Base-by-base conservation (phyloP, 106 monocot species). In the Dendrobium huoshanense region DNA sequence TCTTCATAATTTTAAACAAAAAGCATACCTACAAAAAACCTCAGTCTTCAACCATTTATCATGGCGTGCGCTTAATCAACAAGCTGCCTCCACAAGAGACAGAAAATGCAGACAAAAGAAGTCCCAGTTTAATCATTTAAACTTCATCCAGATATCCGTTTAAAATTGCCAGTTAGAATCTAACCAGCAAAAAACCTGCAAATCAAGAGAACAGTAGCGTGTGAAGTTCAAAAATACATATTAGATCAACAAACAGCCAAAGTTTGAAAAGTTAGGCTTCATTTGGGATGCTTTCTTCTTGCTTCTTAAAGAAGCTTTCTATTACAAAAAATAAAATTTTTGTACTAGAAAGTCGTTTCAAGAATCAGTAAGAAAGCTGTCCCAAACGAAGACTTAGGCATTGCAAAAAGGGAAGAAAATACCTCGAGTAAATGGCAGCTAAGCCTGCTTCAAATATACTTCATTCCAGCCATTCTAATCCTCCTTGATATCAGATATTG, bases 391-490 rank as follows among this genome's bases (percentile, higher is more conserved):
- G 31, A 31, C 31, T 31, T 31, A 31, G 37, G 37, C 37, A 37
- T 37, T 37, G 3, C 37, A 37, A 37, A 37, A 37, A 37, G 37
- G 37, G 19, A 56, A 19, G 13, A 56, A 56, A 56, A 79, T 22
- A 79, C 58, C 58, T 43, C 4, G 37, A 48, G 70, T 22, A 54
- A 7, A 37, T 31, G 44, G 24, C 31, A 58, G 27, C 75, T 48
- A 79, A 75, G 17, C 72, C 72, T 75, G 73, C 27, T 81, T 95
- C 88, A 99, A 70, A 99, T 99, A 79, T 90, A 99, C 81, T 90
- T 95, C 95, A 99, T 95, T 67, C 99, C 99, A 54, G 95, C 99
- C 72, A 99, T 88, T 75, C 95, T 86, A 67, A 86, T 95, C 55
- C 91, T 87, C 87, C 99, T 93, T 2, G 99, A 99, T 81, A 99